Conservation (phyloP, 2,329 filamentous ascomycete genomes). For the Ophioceras dolichostomum region DNA sequence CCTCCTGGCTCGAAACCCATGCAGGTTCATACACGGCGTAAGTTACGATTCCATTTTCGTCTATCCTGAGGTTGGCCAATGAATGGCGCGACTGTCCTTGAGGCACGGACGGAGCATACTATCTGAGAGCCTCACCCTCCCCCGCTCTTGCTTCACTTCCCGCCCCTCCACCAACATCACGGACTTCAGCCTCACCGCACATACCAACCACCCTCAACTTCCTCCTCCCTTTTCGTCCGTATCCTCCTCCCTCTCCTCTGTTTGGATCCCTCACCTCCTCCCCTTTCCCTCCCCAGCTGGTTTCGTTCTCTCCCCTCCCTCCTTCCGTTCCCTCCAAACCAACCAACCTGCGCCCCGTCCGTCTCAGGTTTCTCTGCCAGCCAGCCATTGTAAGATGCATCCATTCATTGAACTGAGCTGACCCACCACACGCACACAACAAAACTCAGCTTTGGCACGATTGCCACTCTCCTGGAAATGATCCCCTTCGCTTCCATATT, state of each 20-base stretch:
- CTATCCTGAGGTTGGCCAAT: background rate
- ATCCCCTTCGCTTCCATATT: slow-evolving; percentile 71
- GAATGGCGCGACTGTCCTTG: background rate
- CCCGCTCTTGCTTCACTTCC: background rate
- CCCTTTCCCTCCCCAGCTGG: background rate
- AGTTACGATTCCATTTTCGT: slow-evolving; percentile 18
- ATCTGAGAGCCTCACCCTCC: background rate
- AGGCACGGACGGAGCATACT: background rate
- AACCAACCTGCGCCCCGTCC: too few species aligned
- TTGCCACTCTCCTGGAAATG: slow-evolving; percentile 73
- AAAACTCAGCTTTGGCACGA: slow-evolving; percentile 62
- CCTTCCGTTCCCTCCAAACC: background rate
- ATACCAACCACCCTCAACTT: too few species aligned
- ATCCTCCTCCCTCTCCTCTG: too few species aligned
- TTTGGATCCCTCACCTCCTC: too few species aligned
- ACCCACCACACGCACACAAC: slow-evolving; percentile 1
- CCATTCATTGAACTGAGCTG: background rate
- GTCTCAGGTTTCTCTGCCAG: too few species aligned
- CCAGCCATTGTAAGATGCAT: background rate
- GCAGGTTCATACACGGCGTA: slow-evolving; percentile 72
- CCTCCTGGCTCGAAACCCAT: slow-evolving; percentile 58
- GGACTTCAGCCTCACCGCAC: slow-evolving; percentile 2
- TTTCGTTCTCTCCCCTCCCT: background rate
- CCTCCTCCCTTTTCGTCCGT: too few species aligned
- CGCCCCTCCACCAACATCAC: background rate